Base-by-base conservation (phyloP, 2,329 filamentous ascomycete species). In the Septoria petroselini region DNA sequence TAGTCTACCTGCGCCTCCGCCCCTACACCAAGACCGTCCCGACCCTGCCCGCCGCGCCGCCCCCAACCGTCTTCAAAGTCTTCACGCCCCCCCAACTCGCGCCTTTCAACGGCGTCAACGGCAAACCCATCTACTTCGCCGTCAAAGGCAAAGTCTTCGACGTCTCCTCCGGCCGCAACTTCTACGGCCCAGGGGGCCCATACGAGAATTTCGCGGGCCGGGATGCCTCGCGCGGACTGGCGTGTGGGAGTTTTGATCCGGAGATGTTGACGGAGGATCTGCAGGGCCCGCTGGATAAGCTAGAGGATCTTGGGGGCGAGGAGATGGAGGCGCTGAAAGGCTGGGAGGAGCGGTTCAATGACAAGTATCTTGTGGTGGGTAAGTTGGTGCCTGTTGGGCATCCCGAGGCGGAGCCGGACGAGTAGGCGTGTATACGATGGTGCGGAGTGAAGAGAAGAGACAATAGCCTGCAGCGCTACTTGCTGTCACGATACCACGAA, bases 301-400 rank as follows among this genome's bases (percentile, higher is more conserved):
- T 95, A 35, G 77, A 81, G 43, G 88, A 84, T 50, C 70, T 97
- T 53, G 82, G 81, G 4, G 69, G 68, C 1, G 89, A 91, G 51
- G 84, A 95, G 76, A 73, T 86, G 71, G 91, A 95, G 68, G 87
- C 90, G 41, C 73, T 96, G 69, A 77, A 79, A 62, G 89, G 88
- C 1, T 98, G 93, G 93, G 91, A 96, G 75, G 89, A 94, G 73
- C 79, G 90, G 58, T 98, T 98, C 69, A 73, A 79, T 54, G 87
- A 91, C 71, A 97, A 98, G 78, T 98, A 98, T 70, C 74, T 95
- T 18, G 82, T 97, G n/a, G 89, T 98, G 11, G 93, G 93, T 15
- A 86, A 82, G 71, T 71, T 98, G 64, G 86, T 96, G 46, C 75
- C 82, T 40, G 81, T 81, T 54, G 78, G 79, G 9, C 73, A 73